Conservation (phyloP, 2,329 filamentous ascomycete genomes). For the Pseudogymnoascus sp. region DNA sequence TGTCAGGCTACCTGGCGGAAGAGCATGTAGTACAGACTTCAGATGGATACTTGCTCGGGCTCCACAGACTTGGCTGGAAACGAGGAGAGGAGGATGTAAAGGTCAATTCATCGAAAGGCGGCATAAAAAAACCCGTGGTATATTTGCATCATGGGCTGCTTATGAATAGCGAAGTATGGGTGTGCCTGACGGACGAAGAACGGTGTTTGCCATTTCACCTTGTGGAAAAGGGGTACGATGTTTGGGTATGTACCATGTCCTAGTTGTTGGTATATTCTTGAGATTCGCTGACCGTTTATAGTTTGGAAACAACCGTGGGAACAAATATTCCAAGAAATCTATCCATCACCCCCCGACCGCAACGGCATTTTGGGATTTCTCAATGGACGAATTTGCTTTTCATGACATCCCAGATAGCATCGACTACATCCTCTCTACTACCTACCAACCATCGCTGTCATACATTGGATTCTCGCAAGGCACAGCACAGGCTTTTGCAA, state of each 20-base stretch:
- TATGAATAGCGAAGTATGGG: slow-evolving; percentile 99
- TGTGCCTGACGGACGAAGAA: slow-evolving; percentile 80
- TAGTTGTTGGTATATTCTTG: background rate
- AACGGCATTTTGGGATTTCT: slow-evolving; percentile 89
- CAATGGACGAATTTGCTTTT: slow-evolving; percentile 96
- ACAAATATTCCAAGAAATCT: slow-evolving; percentile 98
- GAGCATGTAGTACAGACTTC: slow-evolving; percentile 93
- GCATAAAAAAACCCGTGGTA: slow-evolving; percentile 71
- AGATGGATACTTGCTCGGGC: slow-evolving; percentile 85
- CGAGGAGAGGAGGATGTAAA: slow-evolving; percentile 72
- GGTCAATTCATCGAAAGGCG: slow-evolving; percentile 63
- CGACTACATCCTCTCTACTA: slow-evolving; percentile 79
- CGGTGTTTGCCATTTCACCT: slow-evolving; percentile 82
- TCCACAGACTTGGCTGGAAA: slow-evolving; percentile 79
- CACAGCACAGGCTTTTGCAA: slow-evolving; percentile 92
- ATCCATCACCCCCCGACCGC: slow-evolving; percentile 68
- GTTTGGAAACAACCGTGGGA: slow-evolving; percentile 95
- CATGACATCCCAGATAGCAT: slow-evolving; percentile 96
- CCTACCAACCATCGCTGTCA: slow-evolving; percentile 73
- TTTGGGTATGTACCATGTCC: slow-evolving; percentile 60
- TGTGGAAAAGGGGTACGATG: slow-evolving; percentile 87
- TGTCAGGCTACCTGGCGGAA: slow-evolving; percentile 89
- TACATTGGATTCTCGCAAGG: slow-evolving; percentile 98
- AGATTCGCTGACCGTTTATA: slow-evolving; percentile 30
- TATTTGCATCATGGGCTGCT: slow-evolving; percentile 94